Conservation (phyloP, 1,139 yeast species). For the Pichia terricola region DNA sequence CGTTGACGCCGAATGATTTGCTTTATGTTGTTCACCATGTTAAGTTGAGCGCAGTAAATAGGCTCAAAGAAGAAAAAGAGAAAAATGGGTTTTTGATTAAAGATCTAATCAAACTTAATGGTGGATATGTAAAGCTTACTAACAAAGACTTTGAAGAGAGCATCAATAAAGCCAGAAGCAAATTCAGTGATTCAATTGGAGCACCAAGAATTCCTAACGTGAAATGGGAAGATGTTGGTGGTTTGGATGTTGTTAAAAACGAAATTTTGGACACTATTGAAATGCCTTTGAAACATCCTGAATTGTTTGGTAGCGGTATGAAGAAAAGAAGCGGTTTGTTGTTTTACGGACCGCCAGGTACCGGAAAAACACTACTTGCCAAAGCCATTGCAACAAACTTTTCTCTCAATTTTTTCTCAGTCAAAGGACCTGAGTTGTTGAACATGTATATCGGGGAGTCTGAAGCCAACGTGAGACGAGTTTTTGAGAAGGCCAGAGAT, state of each 20-base stretch:
- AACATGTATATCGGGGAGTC: conserved; percentile 99
- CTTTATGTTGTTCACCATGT: conserved; percentile 62
- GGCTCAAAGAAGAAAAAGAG: conserved; percentile 31
- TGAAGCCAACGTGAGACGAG: conserved; percentile 91
- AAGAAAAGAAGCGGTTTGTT: conserved; percentile 90
- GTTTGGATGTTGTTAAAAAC: conserved; percentile 78
- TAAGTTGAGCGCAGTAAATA: conserved; percentile 44
- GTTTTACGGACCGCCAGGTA: conserved; percentile 97
- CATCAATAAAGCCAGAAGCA: conserved; percentile 73
- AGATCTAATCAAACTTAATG: conserved; percentile 25
- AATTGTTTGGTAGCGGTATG: conserved; percentile 75
- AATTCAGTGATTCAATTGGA: conserved; percentile 89
- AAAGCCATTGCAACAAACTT: conserved; percentile 95
- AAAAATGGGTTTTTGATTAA: conserved; percentile 13
- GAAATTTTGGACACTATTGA: conserved; percentile 94
- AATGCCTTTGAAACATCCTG: conserved; percentile 90
- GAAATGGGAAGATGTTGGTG: conserved; percentile 93
- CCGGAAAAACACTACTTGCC: conserved; percentile 90
- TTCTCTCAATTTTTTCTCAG: conserved; percentile 87
- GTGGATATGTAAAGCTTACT: conserved; percentile 46
- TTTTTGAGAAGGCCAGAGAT: conserved; percentile 88
- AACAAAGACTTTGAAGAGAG: conserved; percentile 65
- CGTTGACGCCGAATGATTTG: conserved; percentile 80
- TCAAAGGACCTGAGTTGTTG: conserved; percentile 88
- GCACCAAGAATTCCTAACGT: conserved; percentile 95